phyloP scores from a whole-genome alignment of 2,329 filamentous ascomycete species.

The Myriangium duriaei region DNA sequence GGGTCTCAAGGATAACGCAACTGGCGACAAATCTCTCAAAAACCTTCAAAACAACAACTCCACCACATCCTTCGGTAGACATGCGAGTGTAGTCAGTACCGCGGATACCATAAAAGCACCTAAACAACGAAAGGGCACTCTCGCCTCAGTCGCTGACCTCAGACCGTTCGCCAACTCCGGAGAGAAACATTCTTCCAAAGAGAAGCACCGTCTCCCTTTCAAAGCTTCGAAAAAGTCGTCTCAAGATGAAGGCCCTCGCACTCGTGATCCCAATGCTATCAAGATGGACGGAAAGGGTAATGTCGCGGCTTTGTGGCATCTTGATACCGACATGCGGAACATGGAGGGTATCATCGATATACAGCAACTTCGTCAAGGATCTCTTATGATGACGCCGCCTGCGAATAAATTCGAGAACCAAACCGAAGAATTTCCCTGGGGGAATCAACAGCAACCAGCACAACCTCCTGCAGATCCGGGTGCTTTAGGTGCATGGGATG shows the following conservation, averaged over 20 bases:
- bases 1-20: conserved; percentile 34
- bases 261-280: conserved; percentile 32
- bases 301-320: conserved; percentile 48
- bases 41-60: conserved; percentile 29
- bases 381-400: conserved; percentile 56
- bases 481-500: conserved; percentile 61
- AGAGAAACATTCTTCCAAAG: conserved; percentile 13
- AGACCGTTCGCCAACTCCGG: conserved; percentile 6
- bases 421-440: conserved; percentile 29
- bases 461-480: conserved; percentile 18
- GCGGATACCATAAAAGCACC: conserved; percentile 14
- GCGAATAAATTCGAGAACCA: conserved; percentile 27
- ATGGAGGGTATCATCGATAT: conserved; percentile 79
- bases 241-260: conserved; percentile 26
- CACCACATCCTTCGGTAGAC: conserved; percentile 20
- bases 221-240: conserved; percentile 29
- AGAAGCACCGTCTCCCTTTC: conserved; percentile 40
- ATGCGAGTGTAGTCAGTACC: conserved; percentile 5
- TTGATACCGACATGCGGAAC: conserved; percentile 79
- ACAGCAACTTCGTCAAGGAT: conserved; percentile 33
- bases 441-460: conserved; percentile 13
- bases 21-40: conserved; percentile 25
- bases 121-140: conserved; percentile 12
- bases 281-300: conserved; percentile 25
- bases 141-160: conserved; percentile 11